Evolutionary conservation across 352 stramenopile species (phyloP).

Genomic region (Paralagenidium karlingii): DNA sequence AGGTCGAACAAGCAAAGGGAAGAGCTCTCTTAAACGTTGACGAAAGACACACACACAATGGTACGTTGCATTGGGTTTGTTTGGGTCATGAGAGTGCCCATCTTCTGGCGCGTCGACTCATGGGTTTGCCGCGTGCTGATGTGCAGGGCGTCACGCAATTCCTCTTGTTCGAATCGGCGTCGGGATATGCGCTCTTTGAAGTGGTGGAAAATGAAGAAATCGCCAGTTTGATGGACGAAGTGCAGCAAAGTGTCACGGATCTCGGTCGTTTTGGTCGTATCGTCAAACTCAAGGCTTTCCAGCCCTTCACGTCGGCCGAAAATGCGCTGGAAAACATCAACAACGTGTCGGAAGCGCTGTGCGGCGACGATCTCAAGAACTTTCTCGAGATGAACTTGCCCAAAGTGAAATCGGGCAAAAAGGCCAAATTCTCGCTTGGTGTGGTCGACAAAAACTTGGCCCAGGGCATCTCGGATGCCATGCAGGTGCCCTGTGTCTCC

Average conservation of each 20-base stretch:
- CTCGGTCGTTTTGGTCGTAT: conserved; percentile 92
- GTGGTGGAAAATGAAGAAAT: conserved; percentile 98
- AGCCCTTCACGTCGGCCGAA: conserved; percentile 98
- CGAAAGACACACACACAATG: no score
- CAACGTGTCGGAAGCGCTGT: conserved; percentile 91
- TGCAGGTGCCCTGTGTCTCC: conserved; percentile 90
- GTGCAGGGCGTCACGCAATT: conserved; percentile 57
- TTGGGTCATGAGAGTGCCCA: no score
- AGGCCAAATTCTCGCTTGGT: conserved; percentile 81
- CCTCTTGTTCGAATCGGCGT: conserved; percentile 96
- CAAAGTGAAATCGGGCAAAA: conserved; percentile 90
- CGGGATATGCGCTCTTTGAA: conserved; percentile 98
- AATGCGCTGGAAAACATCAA: conserved; percentile 99
- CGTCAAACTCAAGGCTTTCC: conserved; percentile 99
- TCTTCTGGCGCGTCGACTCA: background rate
- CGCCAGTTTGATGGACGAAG: conserved; percentile 67
- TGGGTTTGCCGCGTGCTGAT: background rate
- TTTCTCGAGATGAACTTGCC: conserved; percentile 99
- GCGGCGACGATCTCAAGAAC: conserved; percentile 91
- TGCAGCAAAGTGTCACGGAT: conserved; percentile 90
- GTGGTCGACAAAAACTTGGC: conserved; percentile 90
- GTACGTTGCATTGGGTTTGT: no score
- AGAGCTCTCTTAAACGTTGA: no score
- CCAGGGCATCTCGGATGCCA: conserved; percentile 92
- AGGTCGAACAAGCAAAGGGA: no score